These are phyloP conservation scores for Thielaviopsis populi DNA, from an alignment of 2,329 filamentous ascomycete species.

Conservation along the genomic window DNA sequence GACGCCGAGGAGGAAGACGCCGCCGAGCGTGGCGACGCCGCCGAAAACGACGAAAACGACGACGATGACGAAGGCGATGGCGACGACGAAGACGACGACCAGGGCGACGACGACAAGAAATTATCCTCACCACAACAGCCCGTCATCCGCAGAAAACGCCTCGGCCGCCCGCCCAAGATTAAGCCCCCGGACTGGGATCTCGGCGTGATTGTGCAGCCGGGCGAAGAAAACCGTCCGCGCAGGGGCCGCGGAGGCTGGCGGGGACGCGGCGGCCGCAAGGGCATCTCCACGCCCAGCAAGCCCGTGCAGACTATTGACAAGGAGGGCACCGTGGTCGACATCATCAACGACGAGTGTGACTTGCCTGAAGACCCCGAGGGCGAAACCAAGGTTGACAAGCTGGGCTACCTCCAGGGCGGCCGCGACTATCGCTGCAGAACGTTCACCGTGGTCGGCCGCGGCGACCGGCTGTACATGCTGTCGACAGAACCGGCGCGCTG, in stretches of 20 bases:
- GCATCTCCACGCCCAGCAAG: slow-evolving; percentile 58
- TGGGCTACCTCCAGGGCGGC: slow-evolving; percentile 65
- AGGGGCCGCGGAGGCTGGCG: slow-evolving; percentile 58
- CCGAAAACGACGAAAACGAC: slow-evolving; percentile 37
- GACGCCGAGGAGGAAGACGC: slow-evolving; percentile 16
- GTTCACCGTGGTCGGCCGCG: slow-evolving; percentile 76
- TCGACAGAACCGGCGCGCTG: slow-evolving; percentile 95
- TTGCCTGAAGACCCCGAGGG: slow-evolving; percentile 77
- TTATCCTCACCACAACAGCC: slow-evolving; percentile 36
- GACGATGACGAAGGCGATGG: slow-evolving; percentile 25
- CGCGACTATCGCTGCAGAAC: slow-evolving; percentile 91
- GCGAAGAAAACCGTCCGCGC: slow-evolving; percentile 39
- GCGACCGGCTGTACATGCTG: slow-evolving; percentile 86
- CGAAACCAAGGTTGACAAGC: slow-evolving; percentile 83
- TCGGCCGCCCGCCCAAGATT: slow-evolving; percentile 79
- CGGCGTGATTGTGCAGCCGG: slow-evolving; percentile 40
- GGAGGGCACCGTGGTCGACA: slow-evolving; percentile 80
- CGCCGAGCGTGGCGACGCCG: slow-evolving; percentile 25
- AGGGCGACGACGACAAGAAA: slow-evolving; percentile 26
- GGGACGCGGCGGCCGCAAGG: slow-evolving; percentile 48
- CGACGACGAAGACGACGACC: slow-evolving; percentile 27
- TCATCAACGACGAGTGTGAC: slow-evolving; percentile 80
- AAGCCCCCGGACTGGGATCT: slow-evolving; percentile 64
- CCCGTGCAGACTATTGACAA: slow-evolving; percentile 81
- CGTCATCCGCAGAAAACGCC: slow-evolving; percentile 56